Conservation (phyloP, 768 basidiomycete genomes). For the Leccinum barrowsii region DNA sequence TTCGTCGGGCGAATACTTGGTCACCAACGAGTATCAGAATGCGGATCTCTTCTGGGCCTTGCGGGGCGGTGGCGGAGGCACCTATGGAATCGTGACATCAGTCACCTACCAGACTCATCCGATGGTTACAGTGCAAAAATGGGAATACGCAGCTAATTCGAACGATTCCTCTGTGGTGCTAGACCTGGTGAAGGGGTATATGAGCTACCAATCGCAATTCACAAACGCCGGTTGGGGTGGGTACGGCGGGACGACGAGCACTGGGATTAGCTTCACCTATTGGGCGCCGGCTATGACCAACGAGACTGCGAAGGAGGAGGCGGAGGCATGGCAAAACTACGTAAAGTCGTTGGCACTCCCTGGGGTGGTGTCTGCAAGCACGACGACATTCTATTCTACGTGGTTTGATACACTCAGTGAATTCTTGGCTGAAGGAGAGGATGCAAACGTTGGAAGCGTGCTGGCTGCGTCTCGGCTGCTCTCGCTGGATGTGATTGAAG, state of each 20-base stretch:
- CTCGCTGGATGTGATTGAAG: no score
- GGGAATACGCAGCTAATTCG: neutral
- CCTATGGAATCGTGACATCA: neutral
- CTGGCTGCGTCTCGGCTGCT: constrained; percentile 10
- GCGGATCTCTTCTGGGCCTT: neutral
- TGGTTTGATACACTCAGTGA: constrained; percentile 29
- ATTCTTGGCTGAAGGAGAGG: neutral
- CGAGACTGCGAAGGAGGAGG: no score
- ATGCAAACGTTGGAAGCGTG: constrained; percentile 21
- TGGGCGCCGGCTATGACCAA: no score
- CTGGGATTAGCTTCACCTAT: no score
- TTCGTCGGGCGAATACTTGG: neutral
- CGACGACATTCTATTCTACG: no score
- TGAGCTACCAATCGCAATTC: neutral
- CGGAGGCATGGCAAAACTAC: no score
- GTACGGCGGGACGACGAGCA: no score
- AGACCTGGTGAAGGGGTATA: neutral
- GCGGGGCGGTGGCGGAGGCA: neutral
- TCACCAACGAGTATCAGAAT: neutral
- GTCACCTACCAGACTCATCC: neutral
- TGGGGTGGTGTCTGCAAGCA: no score
- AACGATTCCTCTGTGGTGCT: neutral
- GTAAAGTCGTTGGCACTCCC: no score
- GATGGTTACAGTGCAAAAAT: neutral
- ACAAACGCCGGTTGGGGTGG: constrained; percentile 41